Conservation (phyloP, 129 eudicot species). For the Helichrysum umbraculigerum region DNA sequence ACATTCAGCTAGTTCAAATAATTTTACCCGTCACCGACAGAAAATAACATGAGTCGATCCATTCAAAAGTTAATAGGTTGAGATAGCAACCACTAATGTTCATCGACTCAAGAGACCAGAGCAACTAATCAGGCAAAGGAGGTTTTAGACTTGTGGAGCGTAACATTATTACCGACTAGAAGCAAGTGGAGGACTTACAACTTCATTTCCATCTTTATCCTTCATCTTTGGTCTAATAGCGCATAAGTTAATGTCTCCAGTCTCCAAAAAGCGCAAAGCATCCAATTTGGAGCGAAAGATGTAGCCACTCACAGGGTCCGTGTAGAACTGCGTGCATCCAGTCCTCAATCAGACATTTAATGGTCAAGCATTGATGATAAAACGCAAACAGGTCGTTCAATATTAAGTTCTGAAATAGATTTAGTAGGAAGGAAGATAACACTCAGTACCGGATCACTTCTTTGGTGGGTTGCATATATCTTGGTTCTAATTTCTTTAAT, state of each 20-base stretch:
- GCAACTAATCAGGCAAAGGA: no score
- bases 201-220: conserved; percentile 37
- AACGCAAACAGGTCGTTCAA: background rate
- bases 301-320: conserved; percentile 55
- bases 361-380: background rate
- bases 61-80: background rate
- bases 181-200: conserved; percentile 22
- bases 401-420: background rate
- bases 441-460: conserved; percentile 55
- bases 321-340: conserved; percentile 50
- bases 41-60: background rate
- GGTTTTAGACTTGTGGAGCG: background rate
- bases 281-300: conserved; percentile 66
- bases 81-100: background rate
- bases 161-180: background rate
- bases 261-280: conserved; percentile 64
- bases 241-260: conserved; percentile 56
- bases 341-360: conserved; percentile 13
- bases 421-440: no score
- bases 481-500: conserved; percentile 57
- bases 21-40: background rate
- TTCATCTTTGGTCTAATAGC: conserved; percentile 51
- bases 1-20: background rate
- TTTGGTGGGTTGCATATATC: conserved; percentile 29
- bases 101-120: background rate